Evolutionary conservation across 192 early-diverging fungal species (phyloP), one percentile per base, ranked within the genome.

Genomic region (Coemansia aciculifera): DNA sequence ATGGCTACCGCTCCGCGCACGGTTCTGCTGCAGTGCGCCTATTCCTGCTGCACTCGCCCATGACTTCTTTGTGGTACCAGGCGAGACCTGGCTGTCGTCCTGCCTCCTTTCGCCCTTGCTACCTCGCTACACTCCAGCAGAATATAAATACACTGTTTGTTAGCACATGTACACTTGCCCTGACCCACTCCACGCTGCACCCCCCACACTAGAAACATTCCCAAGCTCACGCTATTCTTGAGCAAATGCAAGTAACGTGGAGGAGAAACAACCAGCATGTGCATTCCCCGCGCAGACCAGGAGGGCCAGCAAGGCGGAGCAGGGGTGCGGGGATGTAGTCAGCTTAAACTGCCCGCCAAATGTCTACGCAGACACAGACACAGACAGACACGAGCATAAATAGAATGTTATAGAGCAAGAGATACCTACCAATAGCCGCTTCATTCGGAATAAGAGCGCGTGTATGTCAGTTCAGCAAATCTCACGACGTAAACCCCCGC

Each of bases 1-100:
- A 42, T 81, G 74, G 74, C 71, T 81, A 64, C 74, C 78, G 63
- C 71, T 79, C 32, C 78, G 64, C 46, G 68, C 51, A 15, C 71
- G 72, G 60, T 52, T 66, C 48, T 71, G 72, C 66, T 73, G 74
- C 36, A 72, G 70, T 5, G 71, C 61, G 48, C 64, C 21, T 34
- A 75, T 62, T 23, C 79, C 78, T 5, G 63, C 57, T 31, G 67
- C 42, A 49, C 38, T 57, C 9, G 62, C 66, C 79, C 79, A 81
- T 12, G 67, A 40, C 64, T 72, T 75, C 59, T 75, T 75, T 15
- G 63, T 32, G 34, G 63, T 37, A 21, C 21, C 21, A 38, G 73
- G 63, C 49, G 79, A 42, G 21, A 54, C 9, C 54, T 48, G 74
- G 46, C 31, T 48, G 39, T 74, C 71, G 56, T 81, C 79, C 60